Evolutionary conservation across 148 eudicot species (phyloP), one percentile per base, ranked within the genome.

Genomic region (Fagopyrum esculentum): DNA sequence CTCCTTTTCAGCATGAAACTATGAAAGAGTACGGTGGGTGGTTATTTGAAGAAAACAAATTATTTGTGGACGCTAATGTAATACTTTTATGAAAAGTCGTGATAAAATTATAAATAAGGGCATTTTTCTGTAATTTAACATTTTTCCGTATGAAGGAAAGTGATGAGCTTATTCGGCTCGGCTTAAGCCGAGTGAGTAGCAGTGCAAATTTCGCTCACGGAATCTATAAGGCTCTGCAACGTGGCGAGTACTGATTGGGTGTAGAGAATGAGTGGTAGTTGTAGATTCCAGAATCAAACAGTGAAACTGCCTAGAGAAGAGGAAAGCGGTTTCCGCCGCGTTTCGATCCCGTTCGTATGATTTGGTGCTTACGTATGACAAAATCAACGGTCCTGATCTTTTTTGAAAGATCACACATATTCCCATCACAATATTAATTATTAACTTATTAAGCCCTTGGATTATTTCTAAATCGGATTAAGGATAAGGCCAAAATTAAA

Each of bases 331-430:
- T 19, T 22, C 9, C 4, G 22, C 59, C 40, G 11, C 13, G 11
- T 59, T 59, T 30, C 44, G 69, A 63, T 66, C 46, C 69, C 47
- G 45, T 19, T 19, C 30, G 64, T 57, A 30, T 57, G 68, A 61
- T 5, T 8, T 8, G 16, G 45, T 40, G 47, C 19, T 66, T 66
- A 40, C 71, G 47, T 66, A 66, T 10, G 35, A 40, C 9, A n/a
- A 63, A 63, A 63, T 63, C 69, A 26, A 63, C 69, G 69, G 69
- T 63, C 69, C 45, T 30, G 45, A 63, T 57, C 22, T 19, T 7
- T 57, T 8, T 57, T 4, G n/a, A 57, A 10, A 19, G 63, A 57
- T 22, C 63, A 6, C 63, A 6, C 63, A 9, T 57, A 35, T 35
- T 35, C 40, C 40, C 40, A 35, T 35, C 40, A 35, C 40, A 35